phyloP scores from a whole-genome alignment of 352 stramenopile species.

The Nothophytophthora sp. region DNA sequence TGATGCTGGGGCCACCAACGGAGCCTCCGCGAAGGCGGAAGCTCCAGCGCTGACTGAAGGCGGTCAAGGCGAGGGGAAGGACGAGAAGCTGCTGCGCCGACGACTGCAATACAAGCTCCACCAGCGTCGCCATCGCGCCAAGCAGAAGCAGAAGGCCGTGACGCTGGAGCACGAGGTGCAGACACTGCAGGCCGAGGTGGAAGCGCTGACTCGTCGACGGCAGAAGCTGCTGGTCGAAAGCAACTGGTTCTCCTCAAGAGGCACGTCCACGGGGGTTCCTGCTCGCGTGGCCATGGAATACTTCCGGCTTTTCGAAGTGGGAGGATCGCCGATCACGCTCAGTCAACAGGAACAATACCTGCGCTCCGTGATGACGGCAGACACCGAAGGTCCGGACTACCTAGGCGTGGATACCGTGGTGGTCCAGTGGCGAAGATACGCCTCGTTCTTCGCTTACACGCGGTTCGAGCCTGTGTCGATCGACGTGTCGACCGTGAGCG shows the following conservation, averaged over 20 bases:
- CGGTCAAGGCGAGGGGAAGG: slow-evolving; percentile 10
- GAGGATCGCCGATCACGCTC: slow-evolving; percentile 22
- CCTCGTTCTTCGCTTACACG: slow-evolving; percentile 44
- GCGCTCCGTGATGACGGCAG: slow-evolving; percentile 43
- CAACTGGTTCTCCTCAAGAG: slow-evolving; percentile 39
- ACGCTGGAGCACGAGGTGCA: slow-evolving; percentile 46
- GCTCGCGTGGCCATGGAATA: slow-evolving; percentile 49
- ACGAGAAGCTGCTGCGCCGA: slow-evolving; percentile 41
- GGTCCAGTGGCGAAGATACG: slow-evolving; percentile 56
- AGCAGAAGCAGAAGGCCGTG: slow-evolving; percentile 47
- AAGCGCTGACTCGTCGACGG: slow-evolving; percentile 25
- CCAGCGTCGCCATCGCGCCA: slow-evolving; percentile 60
- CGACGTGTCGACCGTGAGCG: slow-evolving; percentile 31
- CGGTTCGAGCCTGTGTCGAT: slow-evolving; percentile 32
- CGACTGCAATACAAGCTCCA: slow-evolving; percentile 65
- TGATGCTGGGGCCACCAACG: slow-evolving; percentile 3
- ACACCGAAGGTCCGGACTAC: slow-evolving; percentile 53
- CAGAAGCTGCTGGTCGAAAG: slow-evolving; percentile 30
- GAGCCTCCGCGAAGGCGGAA: neutral
- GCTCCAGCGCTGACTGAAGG: neutral
- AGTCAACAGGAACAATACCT: slow-evolving; percentile 55
- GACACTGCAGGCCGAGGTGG: slow-evolving; percentile 30
- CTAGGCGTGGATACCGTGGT: slow-evolving; percentile 49
- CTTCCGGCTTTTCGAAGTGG: slow-evolving; percentile 55
- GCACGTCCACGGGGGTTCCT: slow-evolving; percentile 25